These are phyloP conservation scores for Fagopyrum homotropicum DNA, from an alignment of 148 eudicot species.

Conservation along the genomic window DNA sequence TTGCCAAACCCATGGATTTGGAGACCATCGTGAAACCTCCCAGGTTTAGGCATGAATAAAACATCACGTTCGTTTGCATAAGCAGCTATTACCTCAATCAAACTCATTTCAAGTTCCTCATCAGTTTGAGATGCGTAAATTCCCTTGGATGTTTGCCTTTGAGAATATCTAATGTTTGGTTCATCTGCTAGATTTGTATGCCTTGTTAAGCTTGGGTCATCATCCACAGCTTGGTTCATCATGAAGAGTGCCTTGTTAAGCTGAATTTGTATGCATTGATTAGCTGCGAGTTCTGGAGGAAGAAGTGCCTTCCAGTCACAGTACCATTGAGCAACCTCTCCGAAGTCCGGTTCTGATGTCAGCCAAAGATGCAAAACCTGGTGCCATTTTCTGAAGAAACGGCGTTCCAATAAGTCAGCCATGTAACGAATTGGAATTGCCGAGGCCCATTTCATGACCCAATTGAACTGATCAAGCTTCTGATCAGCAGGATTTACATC, in stretches of 20 bases:
- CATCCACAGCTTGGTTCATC: constrained; percentile 70
- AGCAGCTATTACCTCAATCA: constrained; percentile 53
- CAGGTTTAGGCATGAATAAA: constrained; percentile 56
- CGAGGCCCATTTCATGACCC: constrained; percentile 66
- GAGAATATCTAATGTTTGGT: constrained; percentile 37
- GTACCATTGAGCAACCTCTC: neutral
- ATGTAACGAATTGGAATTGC: constrained; percentile 64
- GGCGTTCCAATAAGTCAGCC: constrained; percentile 57
- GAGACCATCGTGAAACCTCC: constrained; percentile 47
- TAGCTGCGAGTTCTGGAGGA: neutral
- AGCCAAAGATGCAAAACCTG: constrained; percentile 33
- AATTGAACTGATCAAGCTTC: constrained; percentile 52
- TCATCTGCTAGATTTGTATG: constrained; percentile 24
- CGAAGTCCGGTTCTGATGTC: neutral
- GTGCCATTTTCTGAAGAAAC: constrained; percentile 77
- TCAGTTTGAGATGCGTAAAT: constrained; percentile 5
- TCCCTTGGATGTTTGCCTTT: constrained; percentile 8
- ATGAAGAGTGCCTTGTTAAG: constrained; percentile 35
- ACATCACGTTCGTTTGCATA: constrained; percentile 42
- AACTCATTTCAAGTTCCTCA: constrained; percentile 42
- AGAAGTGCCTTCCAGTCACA: neutral
- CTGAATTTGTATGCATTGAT: neutral
- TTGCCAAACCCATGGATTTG: constrained; percentile 64
- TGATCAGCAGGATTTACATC: constrained; percentile 70
- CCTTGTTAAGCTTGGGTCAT: neutral